phyloP scores from a whole-genome alignment of 2,329 filamentous ascomycete genomes.

The Zopfia rhizophila region DNA sequence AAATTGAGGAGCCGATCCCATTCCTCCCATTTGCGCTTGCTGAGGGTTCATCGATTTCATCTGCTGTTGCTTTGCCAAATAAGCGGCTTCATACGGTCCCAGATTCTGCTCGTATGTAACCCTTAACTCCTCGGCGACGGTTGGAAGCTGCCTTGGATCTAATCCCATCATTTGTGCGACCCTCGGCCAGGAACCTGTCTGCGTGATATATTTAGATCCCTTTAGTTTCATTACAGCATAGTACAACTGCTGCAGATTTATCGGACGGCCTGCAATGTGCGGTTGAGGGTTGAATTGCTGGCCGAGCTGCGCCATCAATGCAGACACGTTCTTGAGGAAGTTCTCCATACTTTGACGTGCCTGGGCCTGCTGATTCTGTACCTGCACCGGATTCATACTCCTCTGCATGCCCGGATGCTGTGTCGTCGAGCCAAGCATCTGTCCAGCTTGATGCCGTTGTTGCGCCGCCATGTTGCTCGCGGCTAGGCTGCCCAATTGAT shows the following conservation, averaged over 20 bases:
- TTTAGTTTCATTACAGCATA: constrained; percentile 78
- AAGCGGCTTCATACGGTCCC: constrained; percentile 78
- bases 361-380: constrained; percentile 36
- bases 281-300: constrained; percentile 80
- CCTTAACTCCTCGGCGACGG: constrained; percentile 74
- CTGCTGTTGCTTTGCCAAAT: constrained; percentile 64
- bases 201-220: constrained; percentile 78
- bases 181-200: constrained; percentile 76
- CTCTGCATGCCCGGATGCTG: constrained; percentile 48
- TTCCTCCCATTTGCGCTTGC: constrained; percentile 38
- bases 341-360: constrained; percentile 20
- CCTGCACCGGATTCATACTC: constrained; percentile 42
- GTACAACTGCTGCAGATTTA: constrained; percentile 83
- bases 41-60: constrained; percentile 49
- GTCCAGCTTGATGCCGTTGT: constrained; percentile 51
- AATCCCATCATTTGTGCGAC: constrained; percentile 68
- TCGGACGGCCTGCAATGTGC: constrained; percentile 74
- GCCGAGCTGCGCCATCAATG: constrained; percentile 80
- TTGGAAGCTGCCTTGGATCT: constrained; percentile 60
- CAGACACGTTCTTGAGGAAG: constrained; percentile 75
- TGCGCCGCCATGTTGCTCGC: constrained; percentile 53
- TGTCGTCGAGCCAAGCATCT: constrained; percentile 45
- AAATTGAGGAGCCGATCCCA: constrained; percentile 20
- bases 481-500: constrained; percentile 62
- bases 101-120: constrained; percentile 81